These are phyloP conservation scores for Aspergillus chevalieri DNA, from an alignment of 2,329 filamentous ascomycete species.

Conservation along the genomic window DNA sequence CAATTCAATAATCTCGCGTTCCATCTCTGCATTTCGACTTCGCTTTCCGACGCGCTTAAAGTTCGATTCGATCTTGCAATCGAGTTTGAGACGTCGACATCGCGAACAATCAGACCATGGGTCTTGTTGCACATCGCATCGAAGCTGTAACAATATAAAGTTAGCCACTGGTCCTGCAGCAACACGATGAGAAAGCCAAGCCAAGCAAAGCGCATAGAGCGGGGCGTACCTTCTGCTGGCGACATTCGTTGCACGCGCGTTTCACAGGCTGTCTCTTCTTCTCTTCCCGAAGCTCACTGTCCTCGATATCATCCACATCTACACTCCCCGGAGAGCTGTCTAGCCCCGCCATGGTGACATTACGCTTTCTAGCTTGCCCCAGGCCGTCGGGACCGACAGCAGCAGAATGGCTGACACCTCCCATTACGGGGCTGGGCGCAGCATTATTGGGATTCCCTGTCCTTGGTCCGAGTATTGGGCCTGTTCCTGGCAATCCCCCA, in stretches of 20 bases:
- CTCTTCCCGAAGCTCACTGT: conserved; percentile 38
- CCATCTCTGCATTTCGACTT: conserved; percentile 60
- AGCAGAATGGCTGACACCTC: conserved; percentile 27
- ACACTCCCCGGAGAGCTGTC: conserved; percentile 44
- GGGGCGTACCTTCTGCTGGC: conserved; percentile 58
- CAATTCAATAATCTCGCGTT: conserved; percentile 51
- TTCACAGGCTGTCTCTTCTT: conserved; percentile 47
- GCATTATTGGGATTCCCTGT: conserved; percentile 31
- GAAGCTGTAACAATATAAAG: conserved; percentile 44
- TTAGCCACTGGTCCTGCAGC: conserved; percentile 4
- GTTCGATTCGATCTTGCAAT: conserved; percentile 62
- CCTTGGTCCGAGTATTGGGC: conserved; percentile 17
- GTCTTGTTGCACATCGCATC: conserved; percentile 61
- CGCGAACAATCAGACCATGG: conserved; percentile 58
- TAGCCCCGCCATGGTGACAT: conserved; percentile 37
- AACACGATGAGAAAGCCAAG: not conserved
- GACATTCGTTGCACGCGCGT: conserved; percentile 63
- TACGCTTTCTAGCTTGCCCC: conserved; percentile 36
- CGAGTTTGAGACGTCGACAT: conserved; percentile 57
- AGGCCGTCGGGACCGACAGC: conserved; percentile 22
- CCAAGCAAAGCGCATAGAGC: not conserved
- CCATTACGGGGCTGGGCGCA: conserved; percentile 32
- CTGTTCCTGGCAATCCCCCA: conserved; percentile 25
- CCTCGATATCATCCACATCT: conserved; percentile 41
- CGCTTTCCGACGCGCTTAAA: conserved; percentile 64